A percentile compares a stretch with the other conserved stretches of the same genome.
phyloP scores from a whole-genome alignment of 495 filamentous ascomycete genomes.

The Annulohypoxylon moriforme region DNA sequence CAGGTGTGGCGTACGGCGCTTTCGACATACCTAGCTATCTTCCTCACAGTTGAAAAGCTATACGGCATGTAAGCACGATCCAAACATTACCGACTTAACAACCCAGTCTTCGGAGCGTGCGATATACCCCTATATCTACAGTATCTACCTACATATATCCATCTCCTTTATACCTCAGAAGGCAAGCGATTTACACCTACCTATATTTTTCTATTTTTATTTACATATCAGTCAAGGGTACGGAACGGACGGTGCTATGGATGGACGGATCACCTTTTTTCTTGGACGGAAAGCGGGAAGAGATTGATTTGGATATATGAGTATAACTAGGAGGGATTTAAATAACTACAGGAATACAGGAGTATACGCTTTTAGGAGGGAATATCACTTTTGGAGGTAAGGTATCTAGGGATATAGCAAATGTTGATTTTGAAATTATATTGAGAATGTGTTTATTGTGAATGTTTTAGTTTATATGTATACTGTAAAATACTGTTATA shows the following conservation, averaged over 20 bases:
- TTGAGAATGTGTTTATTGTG: no score
- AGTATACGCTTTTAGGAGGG: neutral
- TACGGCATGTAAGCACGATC: no score
- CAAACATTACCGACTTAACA: no score
- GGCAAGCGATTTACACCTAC: neutral
- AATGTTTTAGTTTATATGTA: no score
- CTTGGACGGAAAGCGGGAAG: neutral
- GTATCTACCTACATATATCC: neutral
- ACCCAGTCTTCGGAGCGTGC: neutral
- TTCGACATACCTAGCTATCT: conserved; percentile 42
- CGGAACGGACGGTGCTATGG: neutral
- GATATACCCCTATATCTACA: neutral
- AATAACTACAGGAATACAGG: neutral
- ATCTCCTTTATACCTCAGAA: neutral
- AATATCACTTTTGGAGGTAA: neutral
- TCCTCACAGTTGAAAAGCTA: neutral
- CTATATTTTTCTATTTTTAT: neutral
- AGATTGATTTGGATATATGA: neutral
- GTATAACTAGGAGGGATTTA: neutral
- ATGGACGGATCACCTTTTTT: neutral
- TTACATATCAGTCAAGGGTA: neutral
- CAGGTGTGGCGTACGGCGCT: conserved; percentile 38
- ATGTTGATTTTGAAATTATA: neutral
- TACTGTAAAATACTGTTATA: no score
- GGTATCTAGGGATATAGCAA: neutral